Evolutionary conservation across 1,284 basidiomycete species (phyloP), one percentile per base, ranked within the genome.

Genomic region (Fomes fomentarius): DNA sequence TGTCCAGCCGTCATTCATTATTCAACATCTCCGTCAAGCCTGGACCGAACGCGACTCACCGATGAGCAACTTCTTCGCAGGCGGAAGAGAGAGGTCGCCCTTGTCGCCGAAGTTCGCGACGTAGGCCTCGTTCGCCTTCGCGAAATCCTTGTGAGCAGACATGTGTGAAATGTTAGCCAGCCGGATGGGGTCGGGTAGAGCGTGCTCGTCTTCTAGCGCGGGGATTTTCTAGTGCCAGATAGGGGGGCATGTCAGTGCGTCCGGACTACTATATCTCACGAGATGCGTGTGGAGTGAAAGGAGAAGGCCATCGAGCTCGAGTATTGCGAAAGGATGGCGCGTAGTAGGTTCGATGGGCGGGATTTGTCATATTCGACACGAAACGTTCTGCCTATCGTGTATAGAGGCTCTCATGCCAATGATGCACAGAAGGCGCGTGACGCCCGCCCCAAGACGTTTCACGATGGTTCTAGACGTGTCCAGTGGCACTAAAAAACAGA

Each of bases 21-120:
- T 12, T 14, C 25, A n/a, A 15, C 35, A 28, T 21, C 7, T 21
- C 25, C 14, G 15, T 17, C 3, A 21, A 14, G 14, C 35, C 14
- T n/a, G 38, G 24, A n/a, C 0, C n/a, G 10, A 19, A 64, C 67
- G 21, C 4, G 31, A 60, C 65, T 46, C 43, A 79, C 81, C 74
- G 52, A 83, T 73, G 33, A 74, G 71, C 31, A 80, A 68, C 59
- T 79, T 76, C 69, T 81, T 83, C 22, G 72, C 70, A 1, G 84
- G 84, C 6, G 79, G 80, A 17, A 84, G 63, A 1, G 76, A 67
- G 22, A 80, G 65, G 19, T 67, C 52, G 21, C 77, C 77, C 65
- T 82, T 79, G 50, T 77, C 73, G 47, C 71, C 74, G 54, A 79
- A 76, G 58, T 65, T 68, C 43, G 71, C 72, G 66, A 70, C 78